Percentiles rank a stretch among this genome's conserved stretches.
Evolutionary conservation across 2,329 filamentous ascomycete genomes (phyloP).

Genomic region (Pseudopithomyces maydicus): DNA sequence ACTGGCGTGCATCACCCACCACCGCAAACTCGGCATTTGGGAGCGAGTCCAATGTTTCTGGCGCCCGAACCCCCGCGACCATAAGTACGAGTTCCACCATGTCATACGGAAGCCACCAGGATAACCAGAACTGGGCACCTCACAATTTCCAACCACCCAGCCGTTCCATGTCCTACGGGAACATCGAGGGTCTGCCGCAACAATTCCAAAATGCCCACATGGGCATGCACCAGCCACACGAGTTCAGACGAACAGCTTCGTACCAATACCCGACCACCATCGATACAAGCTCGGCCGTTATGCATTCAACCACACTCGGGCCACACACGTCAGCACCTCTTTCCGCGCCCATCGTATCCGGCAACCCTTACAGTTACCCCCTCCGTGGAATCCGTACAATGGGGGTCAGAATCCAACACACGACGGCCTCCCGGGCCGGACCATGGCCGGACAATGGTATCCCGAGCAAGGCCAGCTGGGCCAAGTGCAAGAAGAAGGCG

Average conservation of each 20-base stretch:
- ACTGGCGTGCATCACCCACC: slow-evolving; percentile 43
- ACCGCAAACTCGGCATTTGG: slow-evolving; percentile 42
- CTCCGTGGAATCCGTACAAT: slow-evolving; percentile 38
- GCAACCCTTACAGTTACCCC: slow-evolving; percentile 35
- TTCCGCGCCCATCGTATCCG: slow-evolving; percentile 40
- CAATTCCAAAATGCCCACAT: slow-evolving; percentile 37
- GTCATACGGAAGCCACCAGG: slow-evolving; percentile 38
- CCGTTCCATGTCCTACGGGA: slow-evolving; percentile 47
- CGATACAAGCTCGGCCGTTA: slow-evolving; percentile 35
- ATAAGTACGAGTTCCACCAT: slow-evolving; percentile 44
- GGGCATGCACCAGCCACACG: slow-evolving; percentile 33
- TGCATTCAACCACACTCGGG: slow-evolving; percentile 33
- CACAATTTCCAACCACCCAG: slow-evolving; percentile 37
- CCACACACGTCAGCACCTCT: slow-evolving; percentile 34
- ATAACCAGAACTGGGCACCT: slow-evolving; percentile 35
- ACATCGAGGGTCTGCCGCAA: slow-evolving; percentile 43
- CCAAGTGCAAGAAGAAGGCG: slow-evolving; percentile 43
- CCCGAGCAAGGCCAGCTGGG: slow-evolving; percentile 36
- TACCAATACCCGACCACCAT: slow-evolving; percentile 41
- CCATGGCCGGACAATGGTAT: slow-evolving; percentile 45
- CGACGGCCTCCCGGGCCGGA: slow-evolving; percentile 36
- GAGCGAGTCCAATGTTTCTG: slow-evolving; percentile 42
- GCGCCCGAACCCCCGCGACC: slow-evolving; percentile 39
- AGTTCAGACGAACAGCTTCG: slow-evolving; percentile 39
- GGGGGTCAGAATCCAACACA: slow-evolving; percentile 26